Evolutionary conservation across 164 flowering plant species (phyloP).

Genomic region (Aristolochia fimbriata): DNA sequence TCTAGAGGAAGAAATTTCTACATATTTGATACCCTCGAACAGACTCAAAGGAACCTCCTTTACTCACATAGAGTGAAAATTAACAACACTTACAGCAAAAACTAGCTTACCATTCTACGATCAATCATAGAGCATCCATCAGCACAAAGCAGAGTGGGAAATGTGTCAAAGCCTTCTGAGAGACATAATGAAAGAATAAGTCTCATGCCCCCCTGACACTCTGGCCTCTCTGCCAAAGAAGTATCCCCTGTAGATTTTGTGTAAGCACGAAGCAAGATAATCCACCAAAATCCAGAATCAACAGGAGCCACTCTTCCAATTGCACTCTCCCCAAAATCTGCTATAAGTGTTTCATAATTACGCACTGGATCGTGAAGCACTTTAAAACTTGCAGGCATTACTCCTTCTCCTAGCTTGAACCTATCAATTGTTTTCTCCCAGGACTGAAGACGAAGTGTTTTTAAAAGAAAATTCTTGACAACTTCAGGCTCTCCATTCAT

Average conservation of each 20-base stretch:
- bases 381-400: constrained; percentile 91
- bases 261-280: constrained; percentile 72
- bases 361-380: constrained; percentile 64
- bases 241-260: constrained; percentile 69
- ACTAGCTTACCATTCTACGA: constrained; percentile 62
- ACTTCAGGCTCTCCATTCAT: constrained; percentile 83
- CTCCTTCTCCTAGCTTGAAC: constrained; percentile 78
- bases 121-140: constrained; percentile 92
- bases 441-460: constrained; percentile 75
- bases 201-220: constrained; percentile 75
- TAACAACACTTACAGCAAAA: neutral
- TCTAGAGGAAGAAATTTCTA: too few relatives aligned
- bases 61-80: neutral
- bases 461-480: constrained; percentile 65
- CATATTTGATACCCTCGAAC: neutral
- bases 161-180: constrained; percentile 88
- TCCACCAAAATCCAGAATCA: constrained; percentile 96
- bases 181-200: constrained; percentile 67
- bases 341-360: constrained; percentile 51
- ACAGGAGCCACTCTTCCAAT: constrained; percentile 91
- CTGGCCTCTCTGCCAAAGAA: constrained; percentile 62
- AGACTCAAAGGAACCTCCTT: neutral
- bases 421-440: constrained; percentile 77
- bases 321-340: constrained; percentile 87
- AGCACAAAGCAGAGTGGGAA: constrained; percentile 81